A percentile compares a stretch with the other conserved stretches of the same genome.
Evolutionary conservation across 2,329 filamentous ascomycete genomes (phyloP).

Genomic region (Ramularia endophylla): DNA sequence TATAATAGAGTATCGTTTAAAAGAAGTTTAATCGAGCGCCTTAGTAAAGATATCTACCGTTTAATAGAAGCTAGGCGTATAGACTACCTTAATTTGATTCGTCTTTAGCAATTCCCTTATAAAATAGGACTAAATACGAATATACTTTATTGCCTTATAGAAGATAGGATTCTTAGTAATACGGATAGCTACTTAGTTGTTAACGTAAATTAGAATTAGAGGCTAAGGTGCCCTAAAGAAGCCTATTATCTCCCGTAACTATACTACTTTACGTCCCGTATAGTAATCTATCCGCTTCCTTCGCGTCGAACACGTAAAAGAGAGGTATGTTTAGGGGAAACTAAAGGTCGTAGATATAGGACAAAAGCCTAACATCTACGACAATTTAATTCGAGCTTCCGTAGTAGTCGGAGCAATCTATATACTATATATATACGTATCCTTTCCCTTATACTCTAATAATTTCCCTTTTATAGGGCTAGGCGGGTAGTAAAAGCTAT

Average conservation of each 20-base stretch:
- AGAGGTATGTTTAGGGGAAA: no score
- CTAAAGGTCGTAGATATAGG: no score
- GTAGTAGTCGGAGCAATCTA: no score
- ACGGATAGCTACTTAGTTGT: not conserved
- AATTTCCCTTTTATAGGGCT: no score
- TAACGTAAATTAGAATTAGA: not conserved
- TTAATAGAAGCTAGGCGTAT: slow-evolving; percentile 5
- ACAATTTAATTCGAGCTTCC: no score
- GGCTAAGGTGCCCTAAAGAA: not conserved
- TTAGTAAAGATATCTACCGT: slow-evolving; percentile 6
- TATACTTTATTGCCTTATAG: slow-evolving; percentile 1
- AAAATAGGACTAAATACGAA: slow-evolving; percentile 2
- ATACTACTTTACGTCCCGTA: not conserved
- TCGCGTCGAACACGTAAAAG: no score
- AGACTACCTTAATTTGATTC: not conserved
- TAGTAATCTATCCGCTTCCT: no score
- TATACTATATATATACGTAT: no score
- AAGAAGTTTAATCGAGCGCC: slow-evolving; percentile 3
- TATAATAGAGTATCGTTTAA: no score
- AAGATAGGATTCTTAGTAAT: not conserved
- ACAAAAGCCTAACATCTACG: no score
- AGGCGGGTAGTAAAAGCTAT: no score
- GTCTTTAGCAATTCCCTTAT: not conserved
- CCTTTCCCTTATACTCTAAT: no score
- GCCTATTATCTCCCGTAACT: slow-evolving; percentile 1